phyloP scores from a whole-genome alignment of 345 rosid species.

The Syzygium grande region DNA sequence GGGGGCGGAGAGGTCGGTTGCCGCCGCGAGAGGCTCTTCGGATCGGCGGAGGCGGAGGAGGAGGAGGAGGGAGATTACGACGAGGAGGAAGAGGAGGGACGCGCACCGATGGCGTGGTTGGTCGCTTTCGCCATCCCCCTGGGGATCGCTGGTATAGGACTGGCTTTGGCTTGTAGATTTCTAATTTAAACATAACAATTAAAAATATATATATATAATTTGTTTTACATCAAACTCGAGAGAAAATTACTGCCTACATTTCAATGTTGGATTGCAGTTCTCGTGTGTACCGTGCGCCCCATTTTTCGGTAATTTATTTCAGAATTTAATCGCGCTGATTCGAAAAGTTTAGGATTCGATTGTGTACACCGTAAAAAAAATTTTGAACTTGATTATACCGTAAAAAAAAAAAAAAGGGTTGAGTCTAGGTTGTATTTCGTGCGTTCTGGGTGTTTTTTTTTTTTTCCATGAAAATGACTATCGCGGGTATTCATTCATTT shows the following conservation, averaged over 20 bases:
- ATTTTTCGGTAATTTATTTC: not conserved
- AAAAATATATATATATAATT: not conserved
- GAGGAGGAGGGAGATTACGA: not conserved
- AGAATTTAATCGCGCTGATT: accelerated
- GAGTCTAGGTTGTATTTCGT: not conserved
- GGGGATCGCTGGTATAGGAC: constrained; percentile 39
- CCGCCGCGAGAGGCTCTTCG: not conserved
- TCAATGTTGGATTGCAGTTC: not conserved
- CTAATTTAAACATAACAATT: not conserved
- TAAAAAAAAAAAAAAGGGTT: not conserved
- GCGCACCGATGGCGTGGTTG: constrained; percentile 13
- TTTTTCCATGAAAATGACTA: too few species aligned
- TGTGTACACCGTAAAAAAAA: accelerated
- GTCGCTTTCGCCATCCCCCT: constrained; percentile 31
- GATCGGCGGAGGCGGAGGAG: not conserved
- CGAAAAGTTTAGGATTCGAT: not conserved
- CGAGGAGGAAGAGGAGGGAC: not conserved
- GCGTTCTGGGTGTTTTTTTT: too few species aligned
- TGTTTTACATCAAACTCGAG: not conserved
- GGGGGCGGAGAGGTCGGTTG: not conserved
- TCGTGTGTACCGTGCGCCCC: too few species aligned
- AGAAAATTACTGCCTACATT: not conserved
- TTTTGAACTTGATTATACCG: not conserved
- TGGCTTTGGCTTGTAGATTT: constrained; percentile 18
- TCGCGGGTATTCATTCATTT: not conserved